These are phyloP conservation scores for Vanrija humicola DNA, from an alignment of 1,284 basidiomycete species.

Conservation along the genomic window DNA sequence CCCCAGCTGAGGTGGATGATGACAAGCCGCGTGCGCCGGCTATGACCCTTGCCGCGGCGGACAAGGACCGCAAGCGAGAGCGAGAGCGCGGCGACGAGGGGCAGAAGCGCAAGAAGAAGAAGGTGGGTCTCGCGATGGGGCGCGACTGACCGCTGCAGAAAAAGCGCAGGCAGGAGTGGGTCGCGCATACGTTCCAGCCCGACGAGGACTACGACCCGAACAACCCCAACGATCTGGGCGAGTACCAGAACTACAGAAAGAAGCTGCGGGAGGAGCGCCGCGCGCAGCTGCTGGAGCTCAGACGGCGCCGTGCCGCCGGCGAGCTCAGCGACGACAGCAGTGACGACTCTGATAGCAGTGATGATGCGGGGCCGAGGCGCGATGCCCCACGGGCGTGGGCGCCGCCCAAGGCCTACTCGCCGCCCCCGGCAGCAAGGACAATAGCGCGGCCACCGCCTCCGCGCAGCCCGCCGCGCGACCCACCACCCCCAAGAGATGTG, in stretches of 20 bases:
- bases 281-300: slow-evolving; percentile 23
- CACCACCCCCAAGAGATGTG: neutral
- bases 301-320: slow-evolving; percentile 26
- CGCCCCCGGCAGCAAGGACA: slow-evolving; percentile 12
- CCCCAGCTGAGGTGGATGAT: neutral
- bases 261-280: slow-evolving; percentile 33
- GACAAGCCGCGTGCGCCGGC: slow-evolving; percentile 30
- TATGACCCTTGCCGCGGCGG: slow-evolving; percentile 35
- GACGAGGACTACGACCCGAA: slow-evolving; percentile 48
- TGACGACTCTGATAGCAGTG: slow-evolving; percentile 42
- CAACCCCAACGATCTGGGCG: slow-evolving; percentile 47
- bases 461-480: neutral
- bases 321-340: slow-evolving; percentile 35
- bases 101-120: slow-evolving; percentile 40
- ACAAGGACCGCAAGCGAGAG: slow-evolving; percentile 19
- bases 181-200: slow-evolving; percentile 41
- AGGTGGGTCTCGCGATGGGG: slow-evolving; percentile 17
- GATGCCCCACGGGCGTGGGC: slow-evolving; percentile 47
- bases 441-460: neutral
- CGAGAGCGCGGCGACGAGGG: slow-evolving; percentile 20
- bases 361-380: slow-evolving; percentile 38
- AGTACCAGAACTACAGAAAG: slow-evolving; percentile 45
- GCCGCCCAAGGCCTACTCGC: slow-evolving; percentile 37
- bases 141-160: neutral
- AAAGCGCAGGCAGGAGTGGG: slow-evolving; percentile 18